Conservation (phyloP, 371 early-diverging fungal species). For the Nematocida homosporus region DNA sequence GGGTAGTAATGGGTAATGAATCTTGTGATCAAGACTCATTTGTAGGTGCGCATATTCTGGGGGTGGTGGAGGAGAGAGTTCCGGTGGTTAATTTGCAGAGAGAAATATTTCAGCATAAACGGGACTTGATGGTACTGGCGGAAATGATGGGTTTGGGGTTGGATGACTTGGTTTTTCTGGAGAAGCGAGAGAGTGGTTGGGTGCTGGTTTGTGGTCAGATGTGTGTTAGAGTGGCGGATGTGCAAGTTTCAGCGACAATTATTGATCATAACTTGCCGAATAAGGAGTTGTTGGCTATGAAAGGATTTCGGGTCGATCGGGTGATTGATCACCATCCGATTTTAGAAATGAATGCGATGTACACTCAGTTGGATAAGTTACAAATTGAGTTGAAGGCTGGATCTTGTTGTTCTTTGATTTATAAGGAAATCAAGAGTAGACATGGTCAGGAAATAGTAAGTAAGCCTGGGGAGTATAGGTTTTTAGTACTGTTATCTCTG, state of each 20-base stretch:
- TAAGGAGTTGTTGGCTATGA: neutral
- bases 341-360: slow-evolving; percentile 7
- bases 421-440: slow-evolving; percentile 1
- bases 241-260: neutral
- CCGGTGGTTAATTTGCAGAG: slow-evolving; percentile 65
- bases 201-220: slow-evolving; percentile 13
- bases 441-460: neutral
- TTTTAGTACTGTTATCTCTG: slow-evolving; percentile 26
- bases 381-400: slow-evolving; percentile 35
- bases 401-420: slow-evolving; percentile 44
- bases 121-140: slow-evolving; percentile 61
- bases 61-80: slow-evolving; percentile 57
- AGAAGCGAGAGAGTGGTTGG: slow-evolving; percentile 2
- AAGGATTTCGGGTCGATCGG: slow-evolving; percentile 11
- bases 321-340: slow-evolving; percentile 50
- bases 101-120: slow-evolving; percentile 63
- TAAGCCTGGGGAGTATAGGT: slow-evolving; percentile 9
- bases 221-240: neutral
- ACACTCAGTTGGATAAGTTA: slow-evolving; percentile 8
- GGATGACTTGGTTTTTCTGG: slow-evolving; percentile 65
- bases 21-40: slow-evolving; percentile 67
- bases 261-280: slow-evolving; percentile 49
- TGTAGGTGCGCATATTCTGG: slow-evolving; percentile 63
- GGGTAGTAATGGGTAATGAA: slow-evolving; percentile 63
- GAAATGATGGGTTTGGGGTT: slow-evolving; percentile 51